These are phyloP conservation scores for Tuber calosporum DNA, from an alignment of 495 filamentous ascomycete species.

Conservation along the genomic window DNA sequence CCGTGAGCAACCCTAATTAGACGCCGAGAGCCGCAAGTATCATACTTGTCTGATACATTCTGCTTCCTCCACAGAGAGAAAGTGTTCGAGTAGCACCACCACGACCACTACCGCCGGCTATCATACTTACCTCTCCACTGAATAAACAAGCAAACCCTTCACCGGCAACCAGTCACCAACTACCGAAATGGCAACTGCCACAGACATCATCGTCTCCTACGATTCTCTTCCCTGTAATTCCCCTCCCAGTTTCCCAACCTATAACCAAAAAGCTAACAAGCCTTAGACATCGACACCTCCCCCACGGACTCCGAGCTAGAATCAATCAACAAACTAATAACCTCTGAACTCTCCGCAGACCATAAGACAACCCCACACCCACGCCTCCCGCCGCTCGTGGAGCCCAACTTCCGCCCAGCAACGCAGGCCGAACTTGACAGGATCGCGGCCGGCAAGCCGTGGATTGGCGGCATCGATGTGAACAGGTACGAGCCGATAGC, in stretches of 20 bases:
- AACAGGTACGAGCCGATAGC: conserved; percentile 66
- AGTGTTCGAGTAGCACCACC: not conserved
- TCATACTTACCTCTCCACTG: not conserved
- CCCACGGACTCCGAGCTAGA: conserved; percentile 55
- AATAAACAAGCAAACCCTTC: not conserved
- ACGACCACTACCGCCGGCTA: not conserved
- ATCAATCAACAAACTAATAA: conserved; percentile 58
- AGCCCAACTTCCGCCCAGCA: conserved; percentile 52
- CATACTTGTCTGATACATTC: no score
- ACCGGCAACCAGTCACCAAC: not conserved
- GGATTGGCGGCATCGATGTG: conserved; percentile 63
- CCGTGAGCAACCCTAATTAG: not conserved
- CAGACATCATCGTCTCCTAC: conserved; percentile 52
- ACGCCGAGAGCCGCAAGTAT: no score
- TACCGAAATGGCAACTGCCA: conserved; percentile 57
- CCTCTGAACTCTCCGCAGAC: conserved; percentile 54
- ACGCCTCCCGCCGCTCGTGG: conserved; percentile 43
- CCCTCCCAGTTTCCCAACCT: not conserved
- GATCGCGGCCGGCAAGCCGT: conserved; percentile 49
- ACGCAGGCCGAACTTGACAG: conserved; percentile 42
- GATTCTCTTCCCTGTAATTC: conserved; percentile 76
- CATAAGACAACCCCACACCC: conserved; percentile 44
- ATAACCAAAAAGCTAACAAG: conserved; percentile 11
- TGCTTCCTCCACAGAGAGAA: not conserved
- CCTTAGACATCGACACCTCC: conserved; percentile 62